Evolutionary conservation across 148 eudicot species (phyloP).

Genomic region (Pharnaceum exiguum): DNA sequence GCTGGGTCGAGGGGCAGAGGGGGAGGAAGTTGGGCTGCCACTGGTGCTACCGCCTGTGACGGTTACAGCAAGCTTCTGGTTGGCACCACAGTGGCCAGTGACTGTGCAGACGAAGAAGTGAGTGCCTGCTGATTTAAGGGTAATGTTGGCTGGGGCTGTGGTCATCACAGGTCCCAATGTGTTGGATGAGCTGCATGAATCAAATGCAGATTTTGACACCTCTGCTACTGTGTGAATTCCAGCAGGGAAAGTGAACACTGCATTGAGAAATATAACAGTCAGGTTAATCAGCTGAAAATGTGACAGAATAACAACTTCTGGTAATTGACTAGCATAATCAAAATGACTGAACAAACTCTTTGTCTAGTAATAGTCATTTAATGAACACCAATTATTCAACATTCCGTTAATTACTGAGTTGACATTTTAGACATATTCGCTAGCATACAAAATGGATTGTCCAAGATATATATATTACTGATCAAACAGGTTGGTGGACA

Average conservation of each 20-base stretch:
- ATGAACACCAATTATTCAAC: no score
- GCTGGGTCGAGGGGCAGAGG: conserved; percentile 20
- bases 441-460: no score
- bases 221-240: conserved; percentile 56
- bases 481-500: no score
- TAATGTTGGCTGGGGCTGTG: conserved; percentile 40
- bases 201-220: conserved; percentile 36
- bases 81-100: conserved; percentile 31
- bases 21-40: no score
- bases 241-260: conserved; percentile 52
- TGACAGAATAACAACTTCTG: no score
- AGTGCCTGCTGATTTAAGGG: conserved; percentile 34
- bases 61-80: conserved; percentile 45
- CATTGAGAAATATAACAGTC: neutral
- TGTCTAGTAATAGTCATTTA: no score
- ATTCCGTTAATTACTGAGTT: no score
- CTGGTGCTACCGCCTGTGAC: conserved; percentile 27
- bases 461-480: no score
- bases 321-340: no score
- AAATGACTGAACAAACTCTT: no score
- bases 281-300: neutral
- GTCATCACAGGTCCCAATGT: conserved; percentile 21
- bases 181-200: conserved; percentile 26
- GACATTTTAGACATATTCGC: no score
- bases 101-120: conserved; percentile 58